Percentiles rank a stretch among this genome's conserved stretches.
Conservation (phyloP, 768 basidiomycete genomes). For the Phanerodontia chrysosporium region DNA sequence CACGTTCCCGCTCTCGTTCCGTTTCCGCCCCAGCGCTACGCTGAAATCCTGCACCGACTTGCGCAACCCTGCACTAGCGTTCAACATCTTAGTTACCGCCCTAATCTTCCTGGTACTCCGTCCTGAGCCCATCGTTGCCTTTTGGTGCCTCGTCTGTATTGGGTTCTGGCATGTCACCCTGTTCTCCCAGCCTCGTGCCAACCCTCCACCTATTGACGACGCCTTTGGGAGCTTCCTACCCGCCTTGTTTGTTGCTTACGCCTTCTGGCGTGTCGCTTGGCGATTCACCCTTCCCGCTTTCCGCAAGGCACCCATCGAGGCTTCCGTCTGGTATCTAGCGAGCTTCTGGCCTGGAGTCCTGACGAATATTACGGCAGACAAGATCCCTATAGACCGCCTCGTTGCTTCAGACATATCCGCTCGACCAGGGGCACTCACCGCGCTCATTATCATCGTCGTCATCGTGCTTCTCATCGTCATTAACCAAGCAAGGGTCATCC, state of each 20-base stretch:
- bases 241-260: constrained; percentile 70
- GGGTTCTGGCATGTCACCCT: constrained; percentile 84
- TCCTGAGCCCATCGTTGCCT: constrained; percentile 62
- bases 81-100: constrained; percentile 67
- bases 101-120: constrained; percentile 70
- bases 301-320: constrained; percentile 63
- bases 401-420: constrained; percentile 61
- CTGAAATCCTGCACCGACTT: constrained; percentile 69
- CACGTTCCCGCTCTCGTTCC: constrained; percentile 68
- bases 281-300: constrained; percentile 74
- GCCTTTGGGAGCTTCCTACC: constrained; percentile 80
- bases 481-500: constrained; percentile 79
- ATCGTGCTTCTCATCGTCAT: constrained; percentile 54
- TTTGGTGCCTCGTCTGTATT: constrained; percentile 77
- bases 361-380: constrained; percentile 64
- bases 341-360: constrained; percentile 80
- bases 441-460: constrained; percentile 64
- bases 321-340: constrained; percentile 66
- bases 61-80: constrained; percentile 62
- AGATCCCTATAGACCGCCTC: constrained; percentile 76
- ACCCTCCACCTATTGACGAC: constrained; percentile 65
- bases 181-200: constrained; percentile 67
- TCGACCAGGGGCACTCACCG: constrained; percentile 62
- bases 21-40: constrained; percentile 43
- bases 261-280: constrained; percentile 73